Evolutionary conservation across 2,329 filamentous ascomycete species (phyloP).

Genomic region (Apiospora sp.): DNA sequence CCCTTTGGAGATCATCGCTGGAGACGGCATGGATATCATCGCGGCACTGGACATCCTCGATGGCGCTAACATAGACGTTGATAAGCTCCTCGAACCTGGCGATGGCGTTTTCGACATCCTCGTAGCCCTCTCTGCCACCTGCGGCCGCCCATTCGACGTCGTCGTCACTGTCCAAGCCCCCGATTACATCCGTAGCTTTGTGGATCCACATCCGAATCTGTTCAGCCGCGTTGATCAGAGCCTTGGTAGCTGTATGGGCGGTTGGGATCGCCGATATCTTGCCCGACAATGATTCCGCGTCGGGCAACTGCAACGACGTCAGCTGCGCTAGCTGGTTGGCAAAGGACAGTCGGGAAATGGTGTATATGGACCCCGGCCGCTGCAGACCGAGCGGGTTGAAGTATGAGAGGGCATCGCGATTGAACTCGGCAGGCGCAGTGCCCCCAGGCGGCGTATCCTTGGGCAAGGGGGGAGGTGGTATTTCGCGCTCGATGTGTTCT

Average conservation of each 20-base stretch:
- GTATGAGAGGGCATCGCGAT: conserved; percentile 64
- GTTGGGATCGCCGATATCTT: conserved; percentile 87
- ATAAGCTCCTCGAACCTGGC: conserved; percentile 86
- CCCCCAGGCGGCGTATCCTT: conserved; percentile 61
- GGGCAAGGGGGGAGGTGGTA: conserved; percentile 53
- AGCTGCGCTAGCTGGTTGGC: conserved; percentile 92
- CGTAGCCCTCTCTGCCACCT: conserved; percentile 82
- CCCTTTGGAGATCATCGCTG: conserved; percentile 72
- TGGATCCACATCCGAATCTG: conserved; percentile 94
- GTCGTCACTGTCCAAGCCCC: conserved; percentile 90
- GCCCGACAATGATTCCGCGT: conserved; percentile 82
- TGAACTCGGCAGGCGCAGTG: conserved; percentile 51
- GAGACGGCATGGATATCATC: conserved; percentile 77
- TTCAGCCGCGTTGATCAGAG: conserved; percentile 85
- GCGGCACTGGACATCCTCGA: conserved; percentile 86
- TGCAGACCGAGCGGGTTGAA: conserved; percentile 72
- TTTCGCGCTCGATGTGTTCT: conserved; percentile 63
- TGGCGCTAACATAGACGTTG: conserved; percentile 91
- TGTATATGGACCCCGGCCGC: conserved; percentile 88
- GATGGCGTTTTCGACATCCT: conserved; percentile 78
- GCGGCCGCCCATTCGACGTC: conserved; percentile 97
- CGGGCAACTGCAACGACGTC: conserved; percentile 87
- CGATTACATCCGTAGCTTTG: conserved; percentile 89
- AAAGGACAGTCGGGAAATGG: conserved; percentile 89
- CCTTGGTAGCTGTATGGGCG: conserved; percentile 82